Evolutionary conservation across 2,329 filamentous ascomycete genomes (phyloP), one percentile per base, ranked within the genome.

Genomic region (Exophiala aquamarina): DNA sequence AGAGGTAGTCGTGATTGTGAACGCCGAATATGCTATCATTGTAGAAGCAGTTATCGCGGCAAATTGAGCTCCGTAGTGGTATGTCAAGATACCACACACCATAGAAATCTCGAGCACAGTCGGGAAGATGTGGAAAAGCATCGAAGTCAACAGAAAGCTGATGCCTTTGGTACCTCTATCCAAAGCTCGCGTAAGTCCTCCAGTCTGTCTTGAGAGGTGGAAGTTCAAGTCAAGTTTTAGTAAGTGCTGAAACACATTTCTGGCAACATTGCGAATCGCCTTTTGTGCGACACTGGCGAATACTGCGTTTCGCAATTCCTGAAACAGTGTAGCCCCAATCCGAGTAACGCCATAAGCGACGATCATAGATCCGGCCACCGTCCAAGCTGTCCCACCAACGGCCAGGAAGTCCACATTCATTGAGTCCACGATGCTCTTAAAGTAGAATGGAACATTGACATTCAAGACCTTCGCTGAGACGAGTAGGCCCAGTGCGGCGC

Each of bases 141-240:
- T 98, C 59, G 91, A 96, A 1, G 90, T 95, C 55, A 98, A 76
- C 57, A 98, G 69, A 67, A 97, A 98, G 74, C 89, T 96, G 66
- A 98, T 98, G 54, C 93, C 94, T 70, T 98, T 98, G 15, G 93
- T 98, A 63, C 93, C 93, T 54, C 94, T 83, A 64, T 98, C 94
- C 54, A 98, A 93, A 18, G 94, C 93, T 56, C 93, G 78, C 1
- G 92, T 97, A 55, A 98, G 71, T 1, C 93, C 93, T 54, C 93
- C 93, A 0, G 93, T 98, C 72, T 98, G 93, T 60, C 94, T 89
- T 15, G 86, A 85, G 8, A 98, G 78, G 66, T 98, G 93, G 69
- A 98, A 98, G 68, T 86, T 90, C 38, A 97, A 78, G 64, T 98
- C 93, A 17, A 98, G 78, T 44, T 83, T 84, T 21, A 98, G 74